Evolutionary conservation across 176 grass and related monocot genomes (phyloP).

Genomic region (Thinopyrum elongatum): DNA sequence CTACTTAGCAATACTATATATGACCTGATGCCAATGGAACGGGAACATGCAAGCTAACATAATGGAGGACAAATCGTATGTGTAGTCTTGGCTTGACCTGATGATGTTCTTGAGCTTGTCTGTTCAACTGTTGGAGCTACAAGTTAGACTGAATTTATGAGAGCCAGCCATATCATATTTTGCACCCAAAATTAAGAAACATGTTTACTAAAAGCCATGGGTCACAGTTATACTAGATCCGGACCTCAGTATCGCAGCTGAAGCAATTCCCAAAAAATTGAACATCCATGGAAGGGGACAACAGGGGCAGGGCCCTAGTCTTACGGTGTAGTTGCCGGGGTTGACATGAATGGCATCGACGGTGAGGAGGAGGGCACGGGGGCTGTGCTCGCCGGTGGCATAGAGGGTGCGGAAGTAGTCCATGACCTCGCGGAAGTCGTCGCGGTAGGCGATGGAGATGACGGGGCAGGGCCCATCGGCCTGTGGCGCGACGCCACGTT

Average conservation of each 20-base stretch:
- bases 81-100: too few species aligned
- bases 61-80: too few species aligned
- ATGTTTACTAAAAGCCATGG: not conserved
- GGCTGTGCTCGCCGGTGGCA: conserved; percentile 52
- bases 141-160: too few species aligned
- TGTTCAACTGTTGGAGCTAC: too few species aligned
- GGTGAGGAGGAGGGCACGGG: too few species aligned
- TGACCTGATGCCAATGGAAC: too few species aligned
- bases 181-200: too few species aligned
- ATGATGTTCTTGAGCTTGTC: too few species aligned
- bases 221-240: not conserved
- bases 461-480: conserved; percentile 62
- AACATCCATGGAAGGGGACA: too few species aligned
- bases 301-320: not conserved
- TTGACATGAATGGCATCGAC: conserved; percentile 65
- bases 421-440: conserved; percentile 80
- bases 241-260: not conserved
- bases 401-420: conserved; percentile 93
- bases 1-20: too few species aligned
- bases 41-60: too few species aligned
- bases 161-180: too few species aligned
- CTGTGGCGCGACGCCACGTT: conserved; percentile 60
- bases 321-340: conserved; percentile 82
- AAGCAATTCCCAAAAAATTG: not conserved
- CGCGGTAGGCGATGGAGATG: conserved; percentile 61